These are phyloP conservation scores for Chlamydomonas incerta DNA, from an alignment of 139 green algal species.

Conservation along the genomic window DNA sequence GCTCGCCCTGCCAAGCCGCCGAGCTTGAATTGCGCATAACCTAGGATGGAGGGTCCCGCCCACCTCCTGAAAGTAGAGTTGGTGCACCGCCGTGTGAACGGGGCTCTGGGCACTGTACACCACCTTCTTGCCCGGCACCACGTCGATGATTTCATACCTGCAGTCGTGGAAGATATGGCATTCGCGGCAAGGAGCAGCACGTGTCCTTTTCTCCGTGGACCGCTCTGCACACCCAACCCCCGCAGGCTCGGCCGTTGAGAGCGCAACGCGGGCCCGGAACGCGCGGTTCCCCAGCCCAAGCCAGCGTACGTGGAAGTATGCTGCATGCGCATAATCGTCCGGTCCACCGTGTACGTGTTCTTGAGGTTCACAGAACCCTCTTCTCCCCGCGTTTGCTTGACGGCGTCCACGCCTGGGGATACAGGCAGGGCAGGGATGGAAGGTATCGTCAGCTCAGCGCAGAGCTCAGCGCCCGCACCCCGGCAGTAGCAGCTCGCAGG, in stretches of 20 bases:
- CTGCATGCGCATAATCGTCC: constrained; percentile 31
- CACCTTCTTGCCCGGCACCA: constrained; percentile 18
- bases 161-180: neutral
- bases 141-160: constrained; percentile 36
- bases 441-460: no score
- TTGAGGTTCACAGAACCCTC: neutral
- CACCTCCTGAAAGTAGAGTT: constrained; percentile 29
- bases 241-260: neutral
- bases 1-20: no score
- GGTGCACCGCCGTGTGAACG: constrained; percentile 13
- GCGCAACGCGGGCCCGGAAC: neutral
- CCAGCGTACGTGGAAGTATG: neutral
- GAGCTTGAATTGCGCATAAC: no score
- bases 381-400: neutral
- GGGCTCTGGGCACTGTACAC: constrained; percentile 8
- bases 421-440: no score
- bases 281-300: no score
- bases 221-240: no score
- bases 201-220: no score
- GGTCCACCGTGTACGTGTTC: constrained; percentile 26
- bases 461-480: no score
- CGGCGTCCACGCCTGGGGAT: neutral
- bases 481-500: no score
- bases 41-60: no score
- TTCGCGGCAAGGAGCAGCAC: no score